These are phyloP conservation scores for Polytrichum commune DNA, from an alignment of 225 moss, liverwort and hornwort species.

Conservation along the genomic window DNA sequence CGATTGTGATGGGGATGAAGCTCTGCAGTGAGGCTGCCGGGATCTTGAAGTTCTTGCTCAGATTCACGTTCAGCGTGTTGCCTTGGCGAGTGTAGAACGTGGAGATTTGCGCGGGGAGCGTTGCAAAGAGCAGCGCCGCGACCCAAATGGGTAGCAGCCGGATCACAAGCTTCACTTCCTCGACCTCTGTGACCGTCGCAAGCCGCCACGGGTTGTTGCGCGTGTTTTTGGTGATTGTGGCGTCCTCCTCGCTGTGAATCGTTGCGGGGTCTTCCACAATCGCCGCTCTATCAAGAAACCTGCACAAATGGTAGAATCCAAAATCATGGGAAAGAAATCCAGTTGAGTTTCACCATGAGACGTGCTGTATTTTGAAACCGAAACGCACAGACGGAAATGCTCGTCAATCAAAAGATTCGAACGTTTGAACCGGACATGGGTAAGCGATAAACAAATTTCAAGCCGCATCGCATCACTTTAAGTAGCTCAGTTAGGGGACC, in stretches of 20 bases:
- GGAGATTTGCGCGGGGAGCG: conserved; percentile 58
- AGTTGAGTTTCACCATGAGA: too few species aligned
- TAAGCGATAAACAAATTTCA: too few species aligned
- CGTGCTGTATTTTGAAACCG: too few species aligned
- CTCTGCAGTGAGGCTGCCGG: conserved; percentile 66
- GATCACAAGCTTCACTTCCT: conserved; percentile 73
- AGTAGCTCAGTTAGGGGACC: too few species aligned
- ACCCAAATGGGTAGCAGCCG: conserved; percentile 60
- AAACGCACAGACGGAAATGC: too few species aligned
- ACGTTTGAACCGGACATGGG: too few species aligned
- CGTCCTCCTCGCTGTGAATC: neutral
- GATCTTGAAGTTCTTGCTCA: conserved; percentile 36
- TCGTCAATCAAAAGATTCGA: too few species aligned
- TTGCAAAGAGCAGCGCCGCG: conserved; percentile 47
- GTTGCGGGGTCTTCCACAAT: conserved; percentile 3
- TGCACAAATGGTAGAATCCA: conserved; percentile 4
- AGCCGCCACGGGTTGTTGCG: conserved; percentile 43
- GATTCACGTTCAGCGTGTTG: conserved; percentile 24
- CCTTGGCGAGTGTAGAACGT: conserved; percentile 77
- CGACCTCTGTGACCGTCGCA: conserved; percentile 57
- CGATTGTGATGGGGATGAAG: conserved; percentile 52
- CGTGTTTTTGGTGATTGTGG: neutral
- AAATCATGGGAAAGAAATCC: neutral
- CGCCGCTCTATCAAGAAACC: conserved; percentile 60
- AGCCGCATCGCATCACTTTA: too few species aligned